A percentile compares a stretch with the other conserved stretches of the same genome.
Conservation (phyloP, 257 asterid species). For the Primulina huaijiensis region DNA sequence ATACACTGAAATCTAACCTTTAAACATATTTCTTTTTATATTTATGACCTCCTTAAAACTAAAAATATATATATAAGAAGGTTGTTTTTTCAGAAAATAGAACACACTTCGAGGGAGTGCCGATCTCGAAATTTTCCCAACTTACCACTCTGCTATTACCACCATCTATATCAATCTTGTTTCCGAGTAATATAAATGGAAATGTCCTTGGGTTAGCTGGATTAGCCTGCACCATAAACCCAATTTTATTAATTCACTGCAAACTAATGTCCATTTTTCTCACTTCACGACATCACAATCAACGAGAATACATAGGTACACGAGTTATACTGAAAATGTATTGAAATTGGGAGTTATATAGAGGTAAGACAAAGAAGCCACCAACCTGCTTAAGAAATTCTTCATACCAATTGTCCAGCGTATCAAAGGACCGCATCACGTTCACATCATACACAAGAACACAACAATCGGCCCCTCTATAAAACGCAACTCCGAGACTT, state of each 20-base stretch:
- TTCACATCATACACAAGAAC: conserved; percentile 91
- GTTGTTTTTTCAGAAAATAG: no score
- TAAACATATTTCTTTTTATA: no score
- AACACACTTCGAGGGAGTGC: no score
- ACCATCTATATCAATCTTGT: conserved; percentile 96
- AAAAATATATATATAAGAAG: no score
- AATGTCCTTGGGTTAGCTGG: conserved; percentile 82
- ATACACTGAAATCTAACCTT: no score
- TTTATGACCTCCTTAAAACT: no score
- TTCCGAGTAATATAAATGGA: conserved; percentile 94
- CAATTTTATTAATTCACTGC: conserved; percentile 26
- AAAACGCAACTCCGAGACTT: conserved; percentile 95
- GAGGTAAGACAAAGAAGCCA: conserved; percentile 7
- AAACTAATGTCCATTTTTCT: neutral
- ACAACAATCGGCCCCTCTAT: conserved; percentile 97
- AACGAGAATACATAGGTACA: neutral
- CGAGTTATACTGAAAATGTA: neutral
- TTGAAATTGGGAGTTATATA: neutral
- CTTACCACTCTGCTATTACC: conserved; percentile 95
- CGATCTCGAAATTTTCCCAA: no score
- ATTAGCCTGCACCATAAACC: conserved; percentile 70
- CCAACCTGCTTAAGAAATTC: conserved; percentile 95
- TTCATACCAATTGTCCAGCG: conserved; percentile 95
- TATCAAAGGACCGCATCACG: conserved; percentile 82
- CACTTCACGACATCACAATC: neutral